These are phyloP conservation scores for Colletotrichum horii DNA, from an alignment of 2,329 filamentous ascomycete genomes.

Conservation along the genomic window DNA sequence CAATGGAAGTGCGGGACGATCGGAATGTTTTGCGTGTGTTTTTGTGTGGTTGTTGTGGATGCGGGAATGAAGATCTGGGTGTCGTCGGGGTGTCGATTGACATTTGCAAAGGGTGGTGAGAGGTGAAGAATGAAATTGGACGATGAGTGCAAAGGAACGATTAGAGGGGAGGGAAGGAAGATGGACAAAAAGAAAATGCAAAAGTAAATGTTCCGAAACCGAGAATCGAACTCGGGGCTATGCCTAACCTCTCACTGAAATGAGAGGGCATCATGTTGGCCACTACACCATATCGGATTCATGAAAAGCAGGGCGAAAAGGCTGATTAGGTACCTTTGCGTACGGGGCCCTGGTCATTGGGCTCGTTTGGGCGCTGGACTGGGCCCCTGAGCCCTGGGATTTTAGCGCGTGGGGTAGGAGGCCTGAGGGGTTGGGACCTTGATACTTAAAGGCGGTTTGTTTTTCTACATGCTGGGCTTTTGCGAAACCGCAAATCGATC, in stretches of 20 bases:
- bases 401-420: not conserved
- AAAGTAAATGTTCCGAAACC: not conserved
- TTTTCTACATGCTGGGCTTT: no score
- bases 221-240: constrained; percentile 10
- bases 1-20: not conserved
- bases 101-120: not conserved
- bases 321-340: not conserved
- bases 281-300: constrained; percentile 10
- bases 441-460: no score
- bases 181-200: not conserved
- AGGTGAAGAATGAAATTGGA: not conserved
- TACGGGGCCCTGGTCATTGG: no score
- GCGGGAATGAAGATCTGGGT: not conserved
- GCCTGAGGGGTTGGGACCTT: no score
- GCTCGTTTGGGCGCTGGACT: no score
- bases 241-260: not conserved
- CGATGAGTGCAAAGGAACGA: no score
- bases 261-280: constrained; percentile 11
- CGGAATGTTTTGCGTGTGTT: not conserved
- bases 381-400: no score
- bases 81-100: not conserved
- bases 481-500: no score
- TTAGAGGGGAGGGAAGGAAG: no score
- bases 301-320: rapidly evolving
- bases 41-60: not conserved